These are phyloP conservation scores for Calamus simplicifolius DNA, from an alignment of 176 grass and related monocot species.

Conservation along the genomic window DNA sequence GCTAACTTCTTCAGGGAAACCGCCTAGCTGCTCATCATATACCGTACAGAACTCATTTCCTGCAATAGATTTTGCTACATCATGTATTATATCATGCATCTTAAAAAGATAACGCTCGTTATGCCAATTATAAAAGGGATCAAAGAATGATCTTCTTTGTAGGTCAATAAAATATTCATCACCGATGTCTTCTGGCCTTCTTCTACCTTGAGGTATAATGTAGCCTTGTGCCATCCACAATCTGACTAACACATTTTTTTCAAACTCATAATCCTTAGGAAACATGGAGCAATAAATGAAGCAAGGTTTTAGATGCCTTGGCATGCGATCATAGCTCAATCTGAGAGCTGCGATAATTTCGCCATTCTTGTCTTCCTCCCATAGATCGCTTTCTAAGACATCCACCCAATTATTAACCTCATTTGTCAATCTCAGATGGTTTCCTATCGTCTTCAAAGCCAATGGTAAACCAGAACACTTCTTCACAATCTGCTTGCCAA, in stretches of 20 bases:
- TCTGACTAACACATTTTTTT: conserved; percentile 23
- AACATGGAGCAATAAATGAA: conserved; percentile 28
- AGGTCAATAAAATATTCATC: conserved; percentile 27
- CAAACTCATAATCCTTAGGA: conserved; percentile 25
- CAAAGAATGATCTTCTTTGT: conserved; percentile 27
- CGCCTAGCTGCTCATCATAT: not conserved
- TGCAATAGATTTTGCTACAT: conserved; percentile 31
- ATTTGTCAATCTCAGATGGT: conserved; percentile 13
- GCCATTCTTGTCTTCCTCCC: conserved; percentile 24
- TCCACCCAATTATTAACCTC: conserved; percentile 26
- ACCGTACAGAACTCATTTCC: not conserved
- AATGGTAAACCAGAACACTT: conserved; percentile 39
- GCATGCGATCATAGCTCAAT: conserved; percentile 32
- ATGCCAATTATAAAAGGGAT: no score
- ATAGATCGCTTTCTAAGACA: conserved; percentile 33
- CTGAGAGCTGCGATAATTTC: conserved; percentile 31
- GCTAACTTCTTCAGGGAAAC: not conserved
- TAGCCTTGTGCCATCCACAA: conserved; percentile 50
- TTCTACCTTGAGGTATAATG: not conserved
- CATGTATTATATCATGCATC: conserved; percentile 42
- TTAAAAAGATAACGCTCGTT: no score
- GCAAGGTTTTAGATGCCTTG: conserved; percentile 27
- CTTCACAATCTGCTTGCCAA: conserved; percentile 18
- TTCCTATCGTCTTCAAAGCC: conserved; percentile 31
- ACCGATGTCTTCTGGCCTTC: conserved; percentile 19